Evolutionary conservation across 2,329 filamentous ascomycete species (phyloP).

Genomic region (Microdochium trichocladiopsis): DNA sequence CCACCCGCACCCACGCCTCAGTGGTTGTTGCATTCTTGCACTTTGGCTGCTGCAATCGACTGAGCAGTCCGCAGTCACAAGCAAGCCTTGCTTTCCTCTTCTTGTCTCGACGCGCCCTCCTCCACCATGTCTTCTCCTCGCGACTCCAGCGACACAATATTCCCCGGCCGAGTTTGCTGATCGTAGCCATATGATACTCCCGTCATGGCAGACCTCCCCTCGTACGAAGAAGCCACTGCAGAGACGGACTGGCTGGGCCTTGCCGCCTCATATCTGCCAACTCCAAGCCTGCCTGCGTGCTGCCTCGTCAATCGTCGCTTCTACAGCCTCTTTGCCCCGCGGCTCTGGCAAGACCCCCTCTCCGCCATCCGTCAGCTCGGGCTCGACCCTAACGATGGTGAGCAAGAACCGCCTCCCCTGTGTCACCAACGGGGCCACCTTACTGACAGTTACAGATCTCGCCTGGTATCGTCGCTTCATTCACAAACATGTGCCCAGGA

Average conservation of each 20-base stretch:
- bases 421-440: not conserved
- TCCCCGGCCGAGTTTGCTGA: not conserved
- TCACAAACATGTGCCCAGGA: conserved; percentile 23
- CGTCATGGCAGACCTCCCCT: conserved; percentile 34
- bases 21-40: not conserved
- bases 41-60: not conserved
- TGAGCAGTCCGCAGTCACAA: not conserved
- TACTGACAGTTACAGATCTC: conserved; percentile 30
- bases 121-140: not conserved
- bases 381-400: conserved; percentile 37
- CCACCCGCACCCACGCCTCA: too few species aligned
- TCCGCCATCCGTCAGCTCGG: conserved; percentile 27
- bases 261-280: conserved; percentile 34
- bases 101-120: not conserved
- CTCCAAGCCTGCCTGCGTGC: conserved; percentile 33
- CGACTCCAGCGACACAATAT: not conserved
- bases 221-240: conserved; percentile 43
- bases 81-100: not conserved
- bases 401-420: too few species aligned
- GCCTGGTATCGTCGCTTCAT: conserved; percentile 42
- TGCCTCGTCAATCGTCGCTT: conserved; percentile 42
- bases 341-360: conserved; percentile 45
- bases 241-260: conserved; percentile 41
- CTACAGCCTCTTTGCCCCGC: conserved; percentile 40
- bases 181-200: not conserved